A percentile compares a stretch with the other conserved stretches of the same genome.
phyloP scores from a whole-genome alignment of 306 rosid genomes.

The Gynostemma pentaphyllum region DNA sequence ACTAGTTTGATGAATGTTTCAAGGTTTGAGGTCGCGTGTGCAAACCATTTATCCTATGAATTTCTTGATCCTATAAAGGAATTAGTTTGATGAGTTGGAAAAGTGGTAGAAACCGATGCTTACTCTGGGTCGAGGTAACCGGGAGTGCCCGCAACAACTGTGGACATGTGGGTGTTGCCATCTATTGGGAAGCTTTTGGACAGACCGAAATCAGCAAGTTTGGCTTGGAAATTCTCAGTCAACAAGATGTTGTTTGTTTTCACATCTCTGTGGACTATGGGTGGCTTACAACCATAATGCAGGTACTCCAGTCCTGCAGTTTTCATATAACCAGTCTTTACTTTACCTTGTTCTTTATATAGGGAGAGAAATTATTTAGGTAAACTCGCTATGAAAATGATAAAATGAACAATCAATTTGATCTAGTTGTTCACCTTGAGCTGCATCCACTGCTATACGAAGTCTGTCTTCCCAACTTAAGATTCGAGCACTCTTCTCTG shows the following conservation, averaged over 20 bases:
- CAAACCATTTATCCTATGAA: too few relatives aligned
- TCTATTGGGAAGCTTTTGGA: slow-evolving; percentile 22
- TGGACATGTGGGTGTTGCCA: slow-evolving; percentile 18
- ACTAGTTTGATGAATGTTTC: too few relatives aligned
- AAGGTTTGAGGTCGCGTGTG: too few relatives aligned
- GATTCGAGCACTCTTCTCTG: slow-evolving; percentile 4
- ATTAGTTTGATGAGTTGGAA: neutral
- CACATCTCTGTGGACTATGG: slow-evolving; percentile 28
- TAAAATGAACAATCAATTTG: neutral
- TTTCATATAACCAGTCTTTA: neutral
- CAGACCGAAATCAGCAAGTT: slow-evolving; percentile 31
- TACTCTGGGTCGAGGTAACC: slow-evolving; percentile 48
- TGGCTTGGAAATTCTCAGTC: slow-evolving; percentile 24
- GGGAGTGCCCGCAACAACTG: slow-evolving; percentile 37
- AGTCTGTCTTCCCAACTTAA: slow-evolving; percentile 30
- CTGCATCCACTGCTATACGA: slow-evolving; percentile 27
- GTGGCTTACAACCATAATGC: slow-evolving; percentile 28
- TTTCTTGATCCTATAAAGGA: neutral
- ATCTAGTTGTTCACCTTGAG: slow-evolving; percentile 16
- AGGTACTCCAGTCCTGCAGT: slow-evolving; percentile 30
- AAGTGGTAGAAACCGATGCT: neutral
- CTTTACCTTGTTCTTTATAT: neutral
- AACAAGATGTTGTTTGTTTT: slow-evolving; percentile 27
- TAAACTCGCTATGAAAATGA: neutral
- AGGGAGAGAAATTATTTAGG: neutral